Conservation (phyloP, 164 flowering plant genomes). For the Berberis vulgaris region DNA sequence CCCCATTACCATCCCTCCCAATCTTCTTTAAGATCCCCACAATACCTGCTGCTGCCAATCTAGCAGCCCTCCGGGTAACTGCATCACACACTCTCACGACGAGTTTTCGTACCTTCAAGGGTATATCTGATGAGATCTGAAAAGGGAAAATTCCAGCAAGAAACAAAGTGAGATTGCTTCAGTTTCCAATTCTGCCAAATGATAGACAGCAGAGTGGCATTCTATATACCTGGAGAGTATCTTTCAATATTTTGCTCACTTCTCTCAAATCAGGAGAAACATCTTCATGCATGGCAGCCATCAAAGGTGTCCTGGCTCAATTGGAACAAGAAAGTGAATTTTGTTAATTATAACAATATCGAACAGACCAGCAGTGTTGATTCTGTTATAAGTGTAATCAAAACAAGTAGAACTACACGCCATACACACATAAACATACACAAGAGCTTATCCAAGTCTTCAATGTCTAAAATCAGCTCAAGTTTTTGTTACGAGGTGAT, state of each 20-base stretch:
- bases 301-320: conserved; percentile 46
- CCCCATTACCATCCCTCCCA: conserved; percentile 84
- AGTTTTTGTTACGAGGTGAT: too few species aligned
- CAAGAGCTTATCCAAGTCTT: too few species aligned
- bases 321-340: too few species aligned
- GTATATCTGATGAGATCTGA: conserved; percentile 50
- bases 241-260: conserved; percentile 60
- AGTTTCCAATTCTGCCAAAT: not conserved
- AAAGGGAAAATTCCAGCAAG: not conserved
- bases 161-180: not conserved
- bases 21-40: conserved; percentile 90
- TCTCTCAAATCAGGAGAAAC: conserved; percentile 63
- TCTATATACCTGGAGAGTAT: conserved; percentile 43
- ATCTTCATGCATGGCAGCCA: conserved; percentile 87
- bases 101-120: conserved; percentile 64
- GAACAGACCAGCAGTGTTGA: too few species aligned
- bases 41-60: conserved; percentile 93
- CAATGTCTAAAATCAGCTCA: too few species aligned
- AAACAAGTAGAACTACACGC: too few species aligned
- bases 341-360: not conserved
- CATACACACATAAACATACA: too few species aligned
- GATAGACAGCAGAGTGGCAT: too few species aligned
- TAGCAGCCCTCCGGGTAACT: conserved; percentile 78
- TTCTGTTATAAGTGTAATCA: too few species aligned
- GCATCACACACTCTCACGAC: conserved; percentile 74